A percentile compares a stretch with the other conserved stretches of the same genome.
Evolutionary conservation across 352 stramenopile species (phyloP).

Genomic region (Poterioochromonas sp.): DNA sequence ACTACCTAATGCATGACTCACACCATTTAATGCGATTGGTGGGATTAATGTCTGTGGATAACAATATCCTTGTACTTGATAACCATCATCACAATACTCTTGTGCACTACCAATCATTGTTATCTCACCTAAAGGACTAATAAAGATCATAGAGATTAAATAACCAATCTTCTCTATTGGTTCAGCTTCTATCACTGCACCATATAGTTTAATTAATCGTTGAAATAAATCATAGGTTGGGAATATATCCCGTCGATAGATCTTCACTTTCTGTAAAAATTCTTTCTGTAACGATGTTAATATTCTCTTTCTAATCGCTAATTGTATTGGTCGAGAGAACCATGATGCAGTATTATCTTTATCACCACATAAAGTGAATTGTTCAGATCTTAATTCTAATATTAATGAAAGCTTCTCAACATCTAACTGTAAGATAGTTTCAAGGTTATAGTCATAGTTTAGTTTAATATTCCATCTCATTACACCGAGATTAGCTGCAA

Average conservation of each 20-base stretch:
- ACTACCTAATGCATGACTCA: slow-evolving; percentile 51
- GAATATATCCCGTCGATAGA: slow-evolving; percentile 45
- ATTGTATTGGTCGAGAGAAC: slow-evolving; percentile 42
- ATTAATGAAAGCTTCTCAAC: slow-evolving; percentile 55
- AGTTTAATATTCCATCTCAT: slow-evolving; percentile 64
- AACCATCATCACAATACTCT: slow-evolving; percentile 43
- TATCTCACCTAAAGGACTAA: slow-evolving; percentile 58
- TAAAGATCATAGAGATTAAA: slow-evolving; percentile 63
- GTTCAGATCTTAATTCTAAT: slow-evolving; percentile 48
- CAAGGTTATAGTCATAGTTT: slow-evolving; percentile 61
- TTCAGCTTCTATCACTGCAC: slow-evolving; percentile 63
- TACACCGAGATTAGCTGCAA: slow-evolving; percentile 66
- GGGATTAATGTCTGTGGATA: slow-evolving; percentile 68
- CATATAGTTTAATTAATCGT: slow-evolving; percentile 55
- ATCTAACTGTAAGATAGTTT: slow-evolving; percentile 58
- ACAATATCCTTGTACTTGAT: slow-evolving; percentile 54
- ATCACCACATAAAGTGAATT: slow-evolving; percentile 35
- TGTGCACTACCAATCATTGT: slow-evolving; percentile 63
- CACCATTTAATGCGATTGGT: slow-evolving; percentile 56
- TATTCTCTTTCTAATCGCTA: slow-evolving; percentile 39
- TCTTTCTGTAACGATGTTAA: slow-evolving; percentile 37
- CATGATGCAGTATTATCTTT: slow-evolving; percentile 36
- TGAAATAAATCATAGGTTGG: slow-evolving; percentile 56
- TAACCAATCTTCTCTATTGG: slow-evolving; percentile 49
- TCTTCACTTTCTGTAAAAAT: slow-evolving; percentile 26